These are phyloP conservation scores for Emydomyces testavorans DNA, from an alignment of 2,329 filamentous ascomycete species.

Conservation along the genomic window DNA sequence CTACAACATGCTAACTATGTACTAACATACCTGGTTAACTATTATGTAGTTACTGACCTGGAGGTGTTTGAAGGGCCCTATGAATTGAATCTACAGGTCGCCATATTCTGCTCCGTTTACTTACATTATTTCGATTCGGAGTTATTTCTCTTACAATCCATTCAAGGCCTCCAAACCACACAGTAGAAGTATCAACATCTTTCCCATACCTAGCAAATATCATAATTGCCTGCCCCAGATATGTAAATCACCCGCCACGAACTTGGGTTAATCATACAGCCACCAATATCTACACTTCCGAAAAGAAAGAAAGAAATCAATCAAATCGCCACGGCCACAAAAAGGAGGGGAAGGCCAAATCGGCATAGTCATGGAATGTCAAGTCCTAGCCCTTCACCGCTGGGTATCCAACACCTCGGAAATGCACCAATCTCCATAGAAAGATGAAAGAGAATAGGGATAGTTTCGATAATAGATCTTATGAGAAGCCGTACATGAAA, in stretches of 20 bases:
- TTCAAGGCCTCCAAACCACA: too few relatives aligned
- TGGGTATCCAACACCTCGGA: constrained; percentile 36
- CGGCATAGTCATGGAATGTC: constrained; percentile 8
- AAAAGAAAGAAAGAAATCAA: neutral
- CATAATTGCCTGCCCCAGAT: neutral
- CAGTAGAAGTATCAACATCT: too few relatives aligned
- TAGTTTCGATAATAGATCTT: neutral
- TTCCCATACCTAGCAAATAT: too few relatives aligned
- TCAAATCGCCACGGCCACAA: neutral
- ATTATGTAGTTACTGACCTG: too few relatives aligned
- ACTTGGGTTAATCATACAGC: constrained; percentile 3
- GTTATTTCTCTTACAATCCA: too few relatives aligned
- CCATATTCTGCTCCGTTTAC: too few relatives aligned
- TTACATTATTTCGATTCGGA: too few relatives aligned
- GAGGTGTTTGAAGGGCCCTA: too few relatives aligned
- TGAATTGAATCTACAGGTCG: too few relatives aligned
- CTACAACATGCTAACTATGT: too few relatives aligned
- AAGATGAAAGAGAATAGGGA: constrained; percentile 3
- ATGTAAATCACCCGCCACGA: neutral
- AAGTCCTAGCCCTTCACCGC: constrained; percentile 14
- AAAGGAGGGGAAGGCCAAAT: neutral
- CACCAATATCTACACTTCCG: neutral
- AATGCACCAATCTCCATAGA: constrained; percentile 24
- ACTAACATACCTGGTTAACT: too few relatives aligned
- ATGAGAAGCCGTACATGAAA: neutral